Evolutionary conservation across 2,329 filamentous ascomycete species (phyloP).

Genomic region (Alternaria sp.): DNA sequence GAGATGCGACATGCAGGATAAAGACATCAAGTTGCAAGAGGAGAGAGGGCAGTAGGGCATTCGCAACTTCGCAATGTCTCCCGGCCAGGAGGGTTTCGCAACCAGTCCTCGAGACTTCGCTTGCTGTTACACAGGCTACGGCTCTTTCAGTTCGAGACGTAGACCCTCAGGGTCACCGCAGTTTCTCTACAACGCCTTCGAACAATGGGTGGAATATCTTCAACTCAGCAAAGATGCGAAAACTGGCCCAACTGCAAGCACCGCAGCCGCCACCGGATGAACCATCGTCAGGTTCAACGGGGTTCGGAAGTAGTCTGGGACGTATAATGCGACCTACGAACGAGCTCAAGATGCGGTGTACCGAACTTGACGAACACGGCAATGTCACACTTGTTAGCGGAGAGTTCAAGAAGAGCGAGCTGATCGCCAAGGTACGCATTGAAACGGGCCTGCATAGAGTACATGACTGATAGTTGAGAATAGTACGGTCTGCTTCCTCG

Average conservation of each 20-base stretch:
- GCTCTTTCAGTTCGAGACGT: neutral
- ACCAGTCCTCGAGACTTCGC: constrained; percentile 2
- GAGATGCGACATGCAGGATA: constrained; percentile 2
- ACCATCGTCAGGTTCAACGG: constrained; percentile 54
- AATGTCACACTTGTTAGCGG: constrained; percentile 91
- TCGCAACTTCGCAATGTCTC: constrained; percentile 10
- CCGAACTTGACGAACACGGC: constrained; percentile 91
- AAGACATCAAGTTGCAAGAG: neutral
- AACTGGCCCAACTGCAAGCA: constrained; percentile 62
- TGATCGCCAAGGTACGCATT: constrained; percentile 81
- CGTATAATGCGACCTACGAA: constrained; percentile 80
- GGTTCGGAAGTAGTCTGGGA: constrained; percentile 59
- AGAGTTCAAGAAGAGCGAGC: constrained; percentile 96
- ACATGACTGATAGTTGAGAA: constrained; percentile 14
- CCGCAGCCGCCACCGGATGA: constrained; percentile 64
- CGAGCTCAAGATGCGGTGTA: constrained; percentile 87
- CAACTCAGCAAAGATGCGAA: constrained; percentile 39
- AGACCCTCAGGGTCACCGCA: neutral
- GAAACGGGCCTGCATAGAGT: neutral
- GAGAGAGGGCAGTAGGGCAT: neutral
- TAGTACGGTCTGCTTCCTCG: constrained; percentile 91
- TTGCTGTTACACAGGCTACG: neutral
- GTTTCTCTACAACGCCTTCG: constrained; percentile 16
- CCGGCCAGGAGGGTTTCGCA: neutral
- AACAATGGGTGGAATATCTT: constrained; percentile 35